Conservation (phyloP, 2,329 filamentous ascomycete species). For the Colletotrichum tamarilloi region DNA sequence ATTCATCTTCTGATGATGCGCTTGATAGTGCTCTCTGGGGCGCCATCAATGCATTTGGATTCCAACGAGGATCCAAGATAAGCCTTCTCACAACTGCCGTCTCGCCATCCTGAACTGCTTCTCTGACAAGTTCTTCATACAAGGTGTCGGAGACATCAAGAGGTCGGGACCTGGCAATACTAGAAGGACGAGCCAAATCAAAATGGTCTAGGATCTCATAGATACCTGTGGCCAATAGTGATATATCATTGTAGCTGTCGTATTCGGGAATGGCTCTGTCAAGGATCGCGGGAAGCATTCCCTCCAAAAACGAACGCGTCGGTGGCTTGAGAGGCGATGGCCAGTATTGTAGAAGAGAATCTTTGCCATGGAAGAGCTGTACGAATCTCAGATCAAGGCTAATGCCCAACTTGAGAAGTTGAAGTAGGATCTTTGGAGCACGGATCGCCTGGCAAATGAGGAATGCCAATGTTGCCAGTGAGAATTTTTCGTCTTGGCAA, state of each 20-base stretch:
- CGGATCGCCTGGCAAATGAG: slow-evolving; percentile 7
- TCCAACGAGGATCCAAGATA: slow-evolving; percentile 30
- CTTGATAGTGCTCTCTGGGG: not conserved
- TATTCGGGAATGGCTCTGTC: not conserved
- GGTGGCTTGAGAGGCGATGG: not conserved
- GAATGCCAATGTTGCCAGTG: slow-evolving; percentile 25
- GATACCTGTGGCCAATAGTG: not conserved
- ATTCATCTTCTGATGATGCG: not conserved
- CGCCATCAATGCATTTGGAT: slow-evolving; percentile 12
- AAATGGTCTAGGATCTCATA: slow-evolving; percentile 1
- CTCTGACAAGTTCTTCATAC: not conserved
- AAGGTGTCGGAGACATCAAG: not conserved
- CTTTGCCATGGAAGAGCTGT: not conserved
- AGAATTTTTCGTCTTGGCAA: not conserved
- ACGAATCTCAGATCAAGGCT: slow-evolving; percentile 8
- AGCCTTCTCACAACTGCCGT: slow-evolving; percentile 17
- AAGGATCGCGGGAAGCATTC: slow-evolving; percentile 8
- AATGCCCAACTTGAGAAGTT: not conserved
- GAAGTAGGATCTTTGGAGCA: not conserved
- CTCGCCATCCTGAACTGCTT: slow-evolving; percentile 5
- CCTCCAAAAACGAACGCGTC: not conserved
- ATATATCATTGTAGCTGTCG: not conserved
- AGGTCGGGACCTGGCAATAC: not conserved
- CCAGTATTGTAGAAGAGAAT: slow-evolving; percentile 9
- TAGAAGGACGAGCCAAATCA: not conserved